phyloP scores from a whole-genome alignment of 1,284 basidiomycete genomes.

The Puccinia horiana region DNA sequence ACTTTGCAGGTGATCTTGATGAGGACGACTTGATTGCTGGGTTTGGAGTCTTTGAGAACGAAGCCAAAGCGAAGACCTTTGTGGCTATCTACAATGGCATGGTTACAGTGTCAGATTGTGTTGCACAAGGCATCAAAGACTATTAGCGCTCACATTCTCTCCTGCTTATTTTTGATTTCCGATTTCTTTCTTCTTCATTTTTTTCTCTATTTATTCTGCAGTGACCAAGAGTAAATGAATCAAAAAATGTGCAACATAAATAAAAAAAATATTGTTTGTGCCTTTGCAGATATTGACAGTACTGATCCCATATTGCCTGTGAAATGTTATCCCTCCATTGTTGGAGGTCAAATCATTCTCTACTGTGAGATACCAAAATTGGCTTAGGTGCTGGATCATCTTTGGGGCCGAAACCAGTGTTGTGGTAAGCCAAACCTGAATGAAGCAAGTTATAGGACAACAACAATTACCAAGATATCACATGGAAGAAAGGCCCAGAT shows the following conservation, averaged over 20 bases:
- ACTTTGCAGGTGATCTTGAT: not conserved
- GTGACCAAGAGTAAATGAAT: too few species aligned
- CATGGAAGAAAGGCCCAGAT: too few species aligned
- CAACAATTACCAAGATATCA: too few species aligned
- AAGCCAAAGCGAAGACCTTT: conserved; percentile 1
- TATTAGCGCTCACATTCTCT: too few species aligned
- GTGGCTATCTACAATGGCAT: not conserved
- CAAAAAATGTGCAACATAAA: not conserved
- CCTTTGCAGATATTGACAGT: not conserved
- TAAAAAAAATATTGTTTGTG: not conserved
- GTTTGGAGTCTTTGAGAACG: not conserved
- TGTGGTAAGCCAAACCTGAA: too few species aligned
- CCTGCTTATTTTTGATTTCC: too few species aligned
- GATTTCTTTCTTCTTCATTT: too few species aligned
- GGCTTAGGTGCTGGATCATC: not conserved
- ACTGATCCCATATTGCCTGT: not conserved
- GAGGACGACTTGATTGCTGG: not conserved
- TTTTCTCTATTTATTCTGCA: too few species aligned
- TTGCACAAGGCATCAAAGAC: not conserved
- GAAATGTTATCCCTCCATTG: not conserved
- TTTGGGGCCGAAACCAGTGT: not conserved
- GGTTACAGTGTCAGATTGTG: not conserved
- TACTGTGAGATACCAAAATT: too few species aligned
- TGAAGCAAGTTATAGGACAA: not conserved
- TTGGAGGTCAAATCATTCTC: not conserved